Evolutionary conservation across 2,329 filamentous ascomycete genomes (phyloP), one percentile per base, ranked within the genome.

Genomic region (Aspergillus sp.): DNA sequence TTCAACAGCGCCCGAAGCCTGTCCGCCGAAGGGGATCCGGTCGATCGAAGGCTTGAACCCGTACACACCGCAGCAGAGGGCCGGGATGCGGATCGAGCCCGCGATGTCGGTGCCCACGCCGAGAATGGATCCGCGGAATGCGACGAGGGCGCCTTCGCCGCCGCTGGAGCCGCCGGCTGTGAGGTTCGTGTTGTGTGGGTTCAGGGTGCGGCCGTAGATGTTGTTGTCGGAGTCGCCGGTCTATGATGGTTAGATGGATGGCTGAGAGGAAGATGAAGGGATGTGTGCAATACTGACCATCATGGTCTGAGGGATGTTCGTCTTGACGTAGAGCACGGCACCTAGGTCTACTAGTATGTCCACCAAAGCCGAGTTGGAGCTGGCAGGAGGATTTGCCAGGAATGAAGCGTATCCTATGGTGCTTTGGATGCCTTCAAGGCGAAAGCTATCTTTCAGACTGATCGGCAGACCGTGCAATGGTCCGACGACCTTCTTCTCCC

Each of bases 381-480:
- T 64, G 1, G 65, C 62, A 0, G 64, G 64, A 6, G 57, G 52
- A 2, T 65, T 24, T 4, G 65, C 56, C 16, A 73, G 46, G 32
- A 70, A 68, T 0, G 64, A 62, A 5, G 68, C 66, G 58, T 64
- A 73, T 47, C 70, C 70, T 31, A 68, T 39, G 0, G 68, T 71
- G 7, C 61, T 57, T 9, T 68, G 59, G 18, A 65, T 16, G 0
- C 68, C 69, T 36, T 69, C 56, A 4, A 71, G 49, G 45, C 57
- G 61, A 51, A 70, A 70, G 55, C 63, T 65, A 39, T 73, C 74
- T 56, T 76, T 79, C 20, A 79, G 46, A 42, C 71, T 73, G 24
- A 79, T 67, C 0, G 77, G 77, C 0, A 78, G 60, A 0, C 77
- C 76, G 59, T 79, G 77, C 2, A 79, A 59, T 1, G 77, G 76